Base-by-base conservation (phyloP, 169 alveolate genomes). In the Plasmodium blacklocki region DNA sequence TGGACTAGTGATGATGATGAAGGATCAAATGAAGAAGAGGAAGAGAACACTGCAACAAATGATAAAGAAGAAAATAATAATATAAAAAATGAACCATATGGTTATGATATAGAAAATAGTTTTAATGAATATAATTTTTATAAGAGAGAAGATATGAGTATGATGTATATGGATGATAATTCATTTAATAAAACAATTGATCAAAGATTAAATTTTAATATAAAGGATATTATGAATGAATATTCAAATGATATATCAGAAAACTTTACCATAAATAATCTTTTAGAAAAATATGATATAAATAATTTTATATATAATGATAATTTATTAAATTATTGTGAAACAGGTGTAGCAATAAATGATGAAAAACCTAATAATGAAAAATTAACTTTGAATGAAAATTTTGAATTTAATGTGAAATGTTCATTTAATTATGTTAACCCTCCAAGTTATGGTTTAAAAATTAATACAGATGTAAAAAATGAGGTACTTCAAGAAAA, bases 1-100 rank as follows among this genome's bases (percentile, higher is more conserved):
- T 94, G 96, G 96, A 94, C 96, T 21, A 90, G 95, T 54, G 96
- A 94, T 88, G 96, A 94, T 32, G 96, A 94, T 80, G 92, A 15
- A n/a, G 78, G 29, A 15, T 54, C 59, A 5, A 87, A 66, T 26
- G 56, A 73, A 52, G 88, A 70, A n/a, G 86, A 15, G 19, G 72
- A 67, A 15, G 32, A 21, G 47, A 52, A 45, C 1, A 85, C 49
- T 14, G 68, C 73, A 50, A 68, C 73, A 43, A 88, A 59, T 6
- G 67, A 70, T 23, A 63, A n/a, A 18, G 93, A 47, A n/a, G 85
- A 68, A n/a, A 76, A 64, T 39, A 39, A 64, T 8, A 62, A 89
- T 52, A 18, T 54, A 32, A 67, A 75, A 12, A 26, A 76, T 50
- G 73, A 86, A 26, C 9, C 67, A 18, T 60, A 15, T 15, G 45